Percentiles rank a stretch among this genome's conserved stretches.
phyloP scores from a whole-genome alignment of 305 asterid genomes.

The Fraxinus velutina region DNA sequence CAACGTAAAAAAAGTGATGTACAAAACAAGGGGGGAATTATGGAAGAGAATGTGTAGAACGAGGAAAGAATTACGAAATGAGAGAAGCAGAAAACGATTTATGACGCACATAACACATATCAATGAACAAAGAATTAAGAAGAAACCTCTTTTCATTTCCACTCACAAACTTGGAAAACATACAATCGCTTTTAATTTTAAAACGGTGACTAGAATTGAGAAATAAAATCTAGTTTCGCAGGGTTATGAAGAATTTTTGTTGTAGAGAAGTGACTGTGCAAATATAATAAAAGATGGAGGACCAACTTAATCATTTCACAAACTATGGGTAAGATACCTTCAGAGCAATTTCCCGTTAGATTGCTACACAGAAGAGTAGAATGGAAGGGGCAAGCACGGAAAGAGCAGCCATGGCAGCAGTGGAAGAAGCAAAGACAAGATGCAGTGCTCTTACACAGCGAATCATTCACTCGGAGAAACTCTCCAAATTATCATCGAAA shows the following conservation, averaged over 20 bases:
- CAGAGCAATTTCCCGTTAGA: background rate
- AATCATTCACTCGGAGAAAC: conserved; percentile 27
- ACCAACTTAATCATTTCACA: background rate
- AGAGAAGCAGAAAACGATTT: background rate
- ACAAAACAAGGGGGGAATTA: background rate
- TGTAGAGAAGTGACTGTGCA: background rate
- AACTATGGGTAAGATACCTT: background rate
- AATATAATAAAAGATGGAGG: background rate
- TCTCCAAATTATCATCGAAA: conserved; percentile 32
- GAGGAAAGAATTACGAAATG: background rate
- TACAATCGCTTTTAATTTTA: background rate
- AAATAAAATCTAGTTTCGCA: background rate
- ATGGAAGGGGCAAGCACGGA: background rate
- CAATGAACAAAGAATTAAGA: too few relatives aligned
- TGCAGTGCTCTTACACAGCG: conserved; percentile 49
- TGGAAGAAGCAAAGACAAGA: conserved; percentile 57
- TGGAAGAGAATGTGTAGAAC: background rate
- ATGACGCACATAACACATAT: background rate
- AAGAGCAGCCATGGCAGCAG: conserved; percentile 19
- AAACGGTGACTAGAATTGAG: background rate
- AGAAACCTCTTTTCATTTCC: background rate
- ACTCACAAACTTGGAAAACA: background rate
- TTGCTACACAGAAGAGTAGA: background rate
- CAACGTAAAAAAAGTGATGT: too few relatives aligned
- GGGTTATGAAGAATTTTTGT: background rate